Evolutionary conservation across 139 green algal species (phyloP).

Genomic region (Mychonastes homosphaera): DNA sequence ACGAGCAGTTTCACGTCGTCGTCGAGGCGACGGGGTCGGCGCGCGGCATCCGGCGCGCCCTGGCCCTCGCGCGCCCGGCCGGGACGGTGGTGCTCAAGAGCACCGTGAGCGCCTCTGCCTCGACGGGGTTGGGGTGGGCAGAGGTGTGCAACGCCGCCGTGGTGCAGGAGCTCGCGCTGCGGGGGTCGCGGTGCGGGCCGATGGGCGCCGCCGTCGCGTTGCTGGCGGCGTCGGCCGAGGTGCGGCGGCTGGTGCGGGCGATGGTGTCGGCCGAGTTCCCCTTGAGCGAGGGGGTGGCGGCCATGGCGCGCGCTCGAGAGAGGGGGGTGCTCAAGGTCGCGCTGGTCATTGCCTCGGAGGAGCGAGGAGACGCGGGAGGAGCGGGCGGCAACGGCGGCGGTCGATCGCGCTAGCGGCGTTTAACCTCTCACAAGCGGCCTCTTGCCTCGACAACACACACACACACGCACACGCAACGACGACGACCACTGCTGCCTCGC

Average conservation of each 20-base stretch:
- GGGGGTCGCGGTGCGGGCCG: conserved; percentile 44
- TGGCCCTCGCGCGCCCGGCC: conserved; percentile 32
- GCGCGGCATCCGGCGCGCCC: conserved; percentile 28
- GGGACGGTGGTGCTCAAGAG: conserved; percentile 45
- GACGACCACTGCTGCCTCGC: too few species aligned
- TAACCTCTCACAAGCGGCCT: too few species aligned
- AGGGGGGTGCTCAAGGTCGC: conserved; percentile 57
- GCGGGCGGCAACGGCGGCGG: neutral
- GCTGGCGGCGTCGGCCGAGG: conserved; percentile 20
- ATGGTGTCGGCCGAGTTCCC: conserved; percentile 37
- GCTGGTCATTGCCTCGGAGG: conserved; percentile 7
- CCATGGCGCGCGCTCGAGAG: conserved; percentile 27
- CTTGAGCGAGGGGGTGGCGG: conserved; percentile 32
- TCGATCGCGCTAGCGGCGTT: neutral
- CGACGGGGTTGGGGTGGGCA: conserved; percentile 19
- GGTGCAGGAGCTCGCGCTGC: neutral
- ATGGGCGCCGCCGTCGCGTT: conserved; percentile 38
- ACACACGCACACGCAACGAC: too few species aligned
- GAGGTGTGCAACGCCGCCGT: conserved; percentile 28
- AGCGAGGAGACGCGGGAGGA: neutral
- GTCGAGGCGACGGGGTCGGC: conserved; percentile 46
- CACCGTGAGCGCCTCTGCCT: neutral
- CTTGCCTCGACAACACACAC: too few species aligned
- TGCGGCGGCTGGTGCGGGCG: conserved; percentile 28
- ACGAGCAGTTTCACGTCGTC: conserved; percentile 34